These are phyloP conservation scores for Trichosanthes truncata DNA, from an alignment of 306 rosid genomes.

Conservation along the genomic window DNA sequence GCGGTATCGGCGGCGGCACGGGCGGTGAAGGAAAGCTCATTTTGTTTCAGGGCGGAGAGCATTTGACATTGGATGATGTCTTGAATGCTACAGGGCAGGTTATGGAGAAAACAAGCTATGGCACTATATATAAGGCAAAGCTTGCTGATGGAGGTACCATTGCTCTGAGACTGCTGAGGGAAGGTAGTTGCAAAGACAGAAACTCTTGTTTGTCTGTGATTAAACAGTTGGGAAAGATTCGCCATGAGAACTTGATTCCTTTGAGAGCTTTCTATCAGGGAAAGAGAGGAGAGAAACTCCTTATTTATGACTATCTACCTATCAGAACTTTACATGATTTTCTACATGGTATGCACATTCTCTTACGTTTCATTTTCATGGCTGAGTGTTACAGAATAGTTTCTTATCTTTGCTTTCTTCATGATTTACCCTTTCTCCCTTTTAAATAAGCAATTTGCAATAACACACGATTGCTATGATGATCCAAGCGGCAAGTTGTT, in stretches of 20 bases:
- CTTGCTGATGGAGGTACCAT: conserved; percentile 89
- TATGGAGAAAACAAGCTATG: conserved; percentile 92
- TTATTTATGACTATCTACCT: conserved; percentile 73
- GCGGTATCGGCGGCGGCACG: conserved; percentile 14
- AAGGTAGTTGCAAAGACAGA: conserved; percentile 89
- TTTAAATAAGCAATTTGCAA: background rate
- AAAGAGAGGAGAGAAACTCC: conserved; percentile 94
- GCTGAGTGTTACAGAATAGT: background rate
- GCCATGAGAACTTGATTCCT: conserved; percentile 92
- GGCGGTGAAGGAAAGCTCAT: conserved; percentile 87
- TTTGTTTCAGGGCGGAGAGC: conserved; percentile 83
- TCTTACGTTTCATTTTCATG: background rate
- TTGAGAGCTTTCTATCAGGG: conserved; percentile 96
- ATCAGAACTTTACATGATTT: conserved; percentile 70
- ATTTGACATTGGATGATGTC: conserved; percentile 88
- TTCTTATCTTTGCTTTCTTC: background rate
- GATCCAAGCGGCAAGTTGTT: background rate
- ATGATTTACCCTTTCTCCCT: background rate
- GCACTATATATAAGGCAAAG: conserved; percentile 93
- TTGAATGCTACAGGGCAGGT: conserved; percentile 96
- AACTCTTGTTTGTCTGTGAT: conserved; percentile 59
- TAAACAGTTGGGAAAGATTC: conserved; percentile 76
- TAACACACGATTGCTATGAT: background rate
- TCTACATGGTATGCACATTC: conserved; percentile 59
- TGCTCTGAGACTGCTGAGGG: conserved; percentile 80